A percentile compares a stretch with the other conserved stretches of the same genome.
Conservation (phyloP, 2,329 filamentous ascomycete species). For the Colletotrichum sp. region DNA sequence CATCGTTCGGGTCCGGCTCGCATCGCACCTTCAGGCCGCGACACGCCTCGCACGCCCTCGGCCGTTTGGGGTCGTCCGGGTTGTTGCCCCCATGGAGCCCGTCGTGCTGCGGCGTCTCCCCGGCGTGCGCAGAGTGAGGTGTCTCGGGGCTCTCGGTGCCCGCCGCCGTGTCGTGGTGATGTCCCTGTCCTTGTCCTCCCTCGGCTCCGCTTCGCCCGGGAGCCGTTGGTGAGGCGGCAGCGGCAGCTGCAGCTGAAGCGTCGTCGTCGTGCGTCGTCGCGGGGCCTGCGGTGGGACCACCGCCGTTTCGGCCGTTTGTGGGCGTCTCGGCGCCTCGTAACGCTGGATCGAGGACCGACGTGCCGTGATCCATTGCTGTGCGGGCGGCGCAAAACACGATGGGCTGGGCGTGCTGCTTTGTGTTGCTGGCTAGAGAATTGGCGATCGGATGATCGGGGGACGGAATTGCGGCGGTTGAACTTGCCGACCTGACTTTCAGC, state of each 20-base stretch:
- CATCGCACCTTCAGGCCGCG: constrained; percentile 83
- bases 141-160: constrained; percentile 6
- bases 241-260: background rate
- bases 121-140: constrained; percentile 7
- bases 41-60: constrained; percentile 77
- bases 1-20: constrained; percentile 71
- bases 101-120: constrained; percentile 11
- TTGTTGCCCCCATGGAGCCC: constrained; percentile 13
- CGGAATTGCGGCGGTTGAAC: constrained; percentile 13
- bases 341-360: constrained; percentile 18
- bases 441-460: constrained; percentile 17
- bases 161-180: background rate
- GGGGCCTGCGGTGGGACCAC: background rate
- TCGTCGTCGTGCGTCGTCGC: background rate
- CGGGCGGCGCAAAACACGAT: background rate
- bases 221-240: background rate
- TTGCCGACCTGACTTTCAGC: constrained; percentile 11
- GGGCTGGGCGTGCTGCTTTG: background rate
- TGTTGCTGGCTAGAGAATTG: background rate
- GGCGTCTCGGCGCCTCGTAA: constrained; percentile 1
- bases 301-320: background rate
- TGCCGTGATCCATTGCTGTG: constrained; percentile 12
- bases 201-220: background rate
- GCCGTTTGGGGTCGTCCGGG: constrained; percentile 63
- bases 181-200: background rate